Conservation (phyloP, 2,329 filamentous ascomycete species). For the Phialophora verrucosa region DNA sequence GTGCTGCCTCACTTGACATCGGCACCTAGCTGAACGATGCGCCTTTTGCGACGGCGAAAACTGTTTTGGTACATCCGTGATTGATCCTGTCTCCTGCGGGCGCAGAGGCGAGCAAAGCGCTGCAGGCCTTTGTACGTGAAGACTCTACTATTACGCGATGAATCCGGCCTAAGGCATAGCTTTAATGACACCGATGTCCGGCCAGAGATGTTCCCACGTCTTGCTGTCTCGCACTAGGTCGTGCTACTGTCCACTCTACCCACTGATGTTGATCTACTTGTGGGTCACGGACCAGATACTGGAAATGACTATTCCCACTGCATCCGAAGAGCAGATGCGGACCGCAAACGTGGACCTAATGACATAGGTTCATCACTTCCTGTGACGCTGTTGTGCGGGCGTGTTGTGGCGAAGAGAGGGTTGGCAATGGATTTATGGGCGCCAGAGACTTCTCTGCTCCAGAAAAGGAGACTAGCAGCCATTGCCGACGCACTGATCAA, state of each 20-base stretch:
- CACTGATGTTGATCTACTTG: background rate
- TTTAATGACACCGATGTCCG: background rate
- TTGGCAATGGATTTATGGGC: background rate
- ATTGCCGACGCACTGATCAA: background rate
- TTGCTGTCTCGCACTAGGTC: background rate
- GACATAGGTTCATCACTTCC: background rate
- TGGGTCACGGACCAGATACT: background rate
- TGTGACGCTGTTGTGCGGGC: background rate
- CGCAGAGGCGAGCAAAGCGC: background rate
- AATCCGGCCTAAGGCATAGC: background rate
- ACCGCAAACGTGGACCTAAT: background rate
- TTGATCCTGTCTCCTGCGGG: background rate
- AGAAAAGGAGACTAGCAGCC: background rate
- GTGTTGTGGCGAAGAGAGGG: background rate
- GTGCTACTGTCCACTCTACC: background rate
- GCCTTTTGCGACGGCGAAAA: background rate
- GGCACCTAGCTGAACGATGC: background rate
- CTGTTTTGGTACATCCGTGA: background rate
- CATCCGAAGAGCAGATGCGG: background rate
- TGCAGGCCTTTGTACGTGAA: background rate
- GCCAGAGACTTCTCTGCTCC: background rate
- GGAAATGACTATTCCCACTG: background rate
- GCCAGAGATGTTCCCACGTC: background rate
- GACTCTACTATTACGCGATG: background rate
- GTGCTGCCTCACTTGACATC: background rate